These are phyloP conservation scores for Rhizopogon rudus DNA, from an alignment of 768 basidiomycete genomes.

Conservation along the genomic window DNA sequence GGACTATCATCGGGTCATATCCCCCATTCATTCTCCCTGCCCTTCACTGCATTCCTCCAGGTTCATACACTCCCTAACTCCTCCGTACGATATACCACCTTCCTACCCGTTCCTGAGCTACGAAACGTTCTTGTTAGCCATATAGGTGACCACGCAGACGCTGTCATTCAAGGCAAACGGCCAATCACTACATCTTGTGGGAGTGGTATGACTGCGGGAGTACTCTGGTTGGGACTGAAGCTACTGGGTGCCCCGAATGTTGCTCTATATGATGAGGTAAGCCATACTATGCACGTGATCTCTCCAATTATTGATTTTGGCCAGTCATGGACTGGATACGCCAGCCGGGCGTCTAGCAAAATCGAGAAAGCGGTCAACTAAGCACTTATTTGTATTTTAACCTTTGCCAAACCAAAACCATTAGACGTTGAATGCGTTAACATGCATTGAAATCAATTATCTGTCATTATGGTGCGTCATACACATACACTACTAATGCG, in stretches of 20 bases:
- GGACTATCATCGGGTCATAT: conserved; percentile 91
- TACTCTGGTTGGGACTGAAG: conserved; percentile 91
- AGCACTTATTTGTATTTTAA: not conserved
- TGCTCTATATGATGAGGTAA: conserved; percentile 92
- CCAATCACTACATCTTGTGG: conserved; percentile 79
- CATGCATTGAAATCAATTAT: not conserved
- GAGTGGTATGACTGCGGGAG: conserved; percentile 96
- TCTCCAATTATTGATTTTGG: conserved; percentile 13
- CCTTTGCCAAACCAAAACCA: not conserved
- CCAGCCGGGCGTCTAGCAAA: conserved; percentile 64
- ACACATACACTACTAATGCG: conserved; percentile 15
- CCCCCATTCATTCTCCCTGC: conserved; percentile 78
- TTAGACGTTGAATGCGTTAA: not conserved
- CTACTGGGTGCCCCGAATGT: conserved; percentile 56
- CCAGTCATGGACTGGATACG: conserved; percentile 96
- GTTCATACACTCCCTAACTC: conserved; percentile 28
- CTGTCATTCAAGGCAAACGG: conserved; percentile 55
- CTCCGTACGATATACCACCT: conserved; percentile 49
- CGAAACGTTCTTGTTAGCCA: conserved; percentile 53
- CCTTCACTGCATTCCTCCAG: conserved; percentile 72
- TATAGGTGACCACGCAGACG: conserved; percentile 56
- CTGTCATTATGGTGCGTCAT: conserved; percentile 4
- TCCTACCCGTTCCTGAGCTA: conserved; percentile 55
- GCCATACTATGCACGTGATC: conserved; percentile 15
- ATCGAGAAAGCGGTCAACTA: conserved; percentile 48